phyloP scores from a whole-genome alignment of 306 rosid genomes.

The Medicago arabica region DNA sequence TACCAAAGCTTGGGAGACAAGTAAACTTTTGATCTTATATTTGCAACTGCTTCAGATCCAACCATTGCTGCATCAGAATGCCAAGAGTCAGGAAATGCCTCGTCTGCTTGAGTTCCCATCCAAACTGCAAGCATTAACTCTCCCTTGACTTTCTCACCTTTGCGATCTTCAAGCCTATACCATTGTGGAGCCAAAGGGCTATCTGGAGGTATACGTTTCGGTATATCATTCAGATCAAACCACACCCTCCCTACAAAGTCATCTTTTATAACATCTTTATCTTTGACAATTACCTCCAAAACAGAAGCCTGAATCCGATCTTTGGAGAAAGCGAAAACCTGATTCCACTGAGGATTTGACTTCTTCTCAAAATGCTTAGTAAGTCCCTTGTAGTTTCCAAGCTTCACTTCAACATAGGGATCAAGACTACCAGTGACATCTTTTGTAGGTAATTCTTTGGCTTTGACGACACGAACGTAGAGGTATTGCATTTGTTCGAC shows the following conservation, averaged over 20 bases:
- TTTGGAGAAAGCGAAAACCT: slow-evolving; percentile 81
- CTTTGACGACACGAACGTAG: slow-evolving; percentile 84
- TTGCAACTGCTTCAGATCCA: slow-evolving; percentile 68
- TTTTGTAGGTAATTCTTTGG: slow-evolving; percentile 82
- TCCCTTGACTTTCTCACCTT: slow-evolving; percentile 69
- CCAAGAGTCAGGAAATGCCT: slow-evolving; percentile 94
- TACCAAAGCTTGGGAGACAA: slow-evolving; percentile 94
- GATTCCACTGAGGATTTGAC: slow-evolving; percentile 82
- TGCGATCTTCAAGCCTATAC: slow-evolving; percentile 78
- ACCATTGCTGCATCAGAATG: slow-evolving; percentile 90
- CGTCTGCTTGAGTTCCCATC: slow-evolving; percentile 99
- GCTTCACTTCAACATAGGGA: slow-evolving; percentile 93
- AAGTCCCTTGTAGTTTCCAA: slow-evolving; percentile 81
- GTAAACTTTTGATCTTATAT: slow-evolving; percentile 82
- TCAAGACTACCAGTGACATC: slow-evolving; percentile 85
- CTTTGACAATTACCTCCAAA: slow-evolving; percentile 81
- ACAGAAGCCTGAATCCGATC: slow-evolving; percentile 84
- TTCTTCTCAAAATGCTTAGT: slow-evolving; percentile 87
- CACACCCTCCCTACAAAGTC: slow-evolving; percentile 73
- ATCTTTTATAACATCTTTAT: slow-evolving; percentile 79
- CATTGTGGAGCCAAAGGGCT: slow-evolving; percentile 95
- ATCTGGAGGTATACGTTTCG: slow-evolving; percentile 86
- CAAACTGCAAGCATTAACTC: slow-evolving; percentile 95
- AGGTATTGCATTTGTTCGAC: slow-evolving; percentile 95
- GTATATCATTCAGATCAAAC: slow-evolving; percentile 77